Percentiles rank a stretch among this genome's conserved stretches.
Evolutionary conservation across 2,329 filamentous ascomycete species (phyloP).

Genomic region (Claviceps sp.): DNA sequence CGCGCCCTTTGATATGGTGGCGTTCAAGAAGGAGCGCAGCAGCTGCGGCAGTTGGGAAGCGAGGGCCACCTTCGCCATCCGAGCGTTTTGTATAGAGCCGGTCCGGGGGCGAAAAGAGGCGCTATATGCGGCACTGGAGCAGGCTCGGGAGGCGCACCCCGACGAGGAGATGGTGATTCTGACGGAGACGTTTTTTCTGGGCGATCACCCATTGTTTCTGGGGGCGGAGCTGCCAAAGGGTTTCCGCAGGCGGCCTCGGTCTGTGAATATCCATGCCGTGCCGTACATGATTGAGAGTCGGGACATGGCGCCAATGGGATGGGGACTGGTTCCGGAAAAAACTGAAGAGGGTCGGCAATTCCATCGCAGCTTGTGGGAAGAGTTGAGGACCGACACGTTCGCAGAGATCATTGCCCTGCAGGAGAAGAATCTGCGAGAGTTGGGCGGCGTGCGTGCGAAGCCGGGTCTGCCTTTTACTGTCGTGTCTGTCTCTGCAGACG

Average conservation of each 20-base stretch:
- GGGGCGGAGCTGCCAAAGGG: conserved; percentile 25
- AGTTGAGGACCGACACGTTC: not conserved
- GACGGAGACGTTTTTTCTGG: conserved; percentile 26
- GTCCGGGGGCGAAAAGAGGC: not conserved
- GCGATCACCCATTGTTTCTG: conserved; percentile 22
- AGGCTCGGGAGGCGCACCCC: conserved; percentile 5
- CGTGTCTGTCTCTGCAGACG: conserved; percentile 25
- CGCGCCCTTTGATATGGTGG: not conserved
- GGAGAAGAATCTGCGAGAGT: not conserved
- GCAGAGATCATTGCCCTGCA: not conserved
- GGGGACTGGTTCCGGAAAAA: not conserved
- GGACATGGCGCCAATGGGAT: not conserved
- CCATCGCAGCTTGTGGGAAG: not conserved
- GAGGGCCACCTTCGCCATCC: not conserved
- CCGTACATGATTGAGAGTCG: conserved; percentile 22
- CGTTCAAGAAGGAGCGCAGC: not conserved
- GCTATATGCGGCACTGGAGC: not conserved
- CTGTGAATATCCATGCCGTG: conserved; percentile 25
- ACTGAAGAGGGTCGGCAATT: not conserved
- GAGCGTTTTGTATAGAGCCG: not conserved
- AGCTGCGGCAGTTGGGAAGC: rapidly evolving
- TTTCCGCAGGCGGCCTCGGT: conserved; percentile 20
- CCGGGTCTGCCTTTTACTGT: conserved; percentile 16
- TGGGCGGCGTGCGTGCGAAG: not conserved
- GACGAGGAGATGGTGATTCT: conserved; percentile 27